A percentile compares a stretch with the other conserved stretches of the same genome.
Evolutionary conservation across 1,284 basidiomycete genomes (phyloP).

Genomic region (Takashimella koratensis): DNA sequence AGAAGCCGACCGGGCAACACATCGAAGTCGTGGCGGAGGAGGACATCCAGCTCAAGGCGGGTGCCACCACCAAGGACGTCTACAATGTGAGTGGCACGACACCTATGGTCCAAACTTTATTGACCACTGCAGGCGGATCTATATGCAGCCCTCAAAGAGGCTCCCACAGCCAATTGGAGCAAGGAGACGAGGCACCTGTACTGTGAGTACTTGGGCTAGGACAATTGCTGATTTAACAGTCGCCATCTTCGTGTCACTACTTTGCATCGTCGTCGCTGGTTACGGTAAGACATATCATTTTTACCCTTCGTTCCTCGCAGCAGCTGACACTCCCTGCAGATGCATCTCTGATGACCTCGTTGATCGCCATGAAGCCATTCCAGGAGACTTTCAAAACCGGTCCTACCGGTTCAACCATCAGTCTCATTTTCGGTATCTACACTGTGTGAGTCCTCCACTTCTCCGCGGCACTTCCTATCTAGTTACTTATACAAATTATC

Average conservation of each 20-base stretch:
- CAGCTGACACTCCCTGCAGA: no score
- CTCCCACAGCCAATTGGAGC: neutral
- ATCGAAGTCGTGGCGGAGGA: neutral
- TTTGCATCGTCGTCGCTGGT: neutral
- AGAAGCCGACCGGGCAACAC: neutral
- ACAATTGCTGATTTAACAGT: neutral
- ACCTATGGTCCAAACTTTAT: neutral
- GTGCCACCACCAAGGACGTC: neutral
- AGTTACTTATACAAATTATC: neutral
- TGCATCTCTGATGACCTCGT: conserved; percentile 16
- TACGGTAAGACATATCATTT: no score
- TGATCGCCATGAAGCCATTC: conserved; percentile 25
- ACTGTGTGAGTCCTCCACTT: conserved; percentile 32
- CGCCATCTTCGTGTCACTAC: neutral
- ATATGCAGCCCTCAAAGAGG: neutral
- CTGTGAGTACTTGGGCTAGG: neutral
- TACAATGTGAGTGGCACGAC: neutral
- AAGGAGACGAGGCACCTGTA: neutral
- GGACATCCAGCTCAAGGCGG: neutral
- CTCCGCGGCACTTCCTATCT: no score
- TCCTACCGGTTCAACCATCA: conserved; percentile 21
- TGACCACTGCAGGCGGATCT: neutral
- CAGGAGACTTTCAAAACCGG: conserved; percentile 22
- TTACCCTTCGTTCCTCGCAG: no score
- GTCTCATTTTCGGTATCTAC: conserved; percentile 28